These are phyloP conservation scores for Crithidia acanthocephali DNA, from an alignment of 208 protist species.

Conservation along the genomic window DNA sequence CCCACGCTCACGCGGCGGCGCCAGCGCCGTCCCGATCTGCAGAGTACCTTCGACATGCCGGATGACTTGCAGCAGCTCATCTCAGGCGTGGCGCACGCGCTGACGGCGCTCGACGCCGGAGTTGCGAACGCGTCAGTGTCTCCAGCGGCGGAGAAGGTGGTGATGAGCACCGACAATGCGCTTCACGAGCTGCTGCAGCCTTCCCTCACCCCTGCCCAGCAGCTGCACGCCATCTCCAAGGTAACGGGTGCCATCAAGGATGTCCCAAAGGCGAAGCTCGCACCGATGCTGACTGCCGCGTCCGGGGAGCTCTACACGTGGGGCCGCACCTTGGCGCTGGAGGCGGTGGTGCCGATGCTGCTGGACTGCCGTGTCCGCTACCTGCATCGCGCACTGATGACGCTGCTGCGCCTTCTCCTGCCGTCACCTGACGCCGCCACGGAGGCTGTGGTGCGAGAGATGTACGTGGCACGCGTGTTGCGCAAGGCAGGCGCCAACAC, in stretches of 20 bases:
- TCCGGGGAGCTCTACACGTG: constrained; percentile 19
- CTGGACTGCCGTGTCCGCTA: constrained; percentile 85
- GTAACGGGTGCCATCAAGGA: constrained; percentile 64
- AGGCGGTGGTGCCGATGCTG: constrained; percentile 75
- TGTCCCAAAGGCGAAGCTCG: constrained; percentile 22
- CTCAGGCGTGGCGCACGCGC: constrained; percentile 12
- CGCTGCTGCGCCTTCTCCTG: constrained; percentile 52
- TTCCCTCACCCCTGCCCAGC: constrained; percentile 65
- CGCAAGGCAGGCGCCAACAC: neutral
- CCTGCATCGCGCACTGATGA: constrained; percentile 80
- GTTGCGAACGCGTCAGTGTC: neutral
- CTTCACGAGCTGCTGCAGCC: constrained; percentile 45
- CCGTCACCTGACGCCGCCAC: constrained; percentile 11
- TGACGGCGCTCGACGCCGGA: neutral
- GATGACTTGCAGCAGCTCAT: constrained; percentile 32
- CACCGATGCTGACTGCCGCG: constrained; percentile 2
- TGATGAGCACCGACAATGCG: constrained; percentile 37
- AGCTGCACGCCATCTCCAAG: constrained; percentile 69
- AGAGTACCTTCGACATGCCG: constrained; percentile 39
- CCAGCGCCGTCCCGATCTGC: constrained; percentile 50
- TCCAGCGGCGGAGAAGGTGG: constrained; percentile 24
- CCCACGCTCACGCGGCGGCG: constrained; percentile 38
- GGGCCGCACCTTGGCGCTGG: constrained; percentile 32
- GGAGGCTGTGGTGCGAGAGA: constrained; percentile 18
- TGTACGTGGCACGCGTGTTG: constrained; percentile 27